These are phyloP conservation scores for Mortierella sp. DNA, from an alignment of 371 early-diverging fungal species.

Conservation along the genomic window DNA sequence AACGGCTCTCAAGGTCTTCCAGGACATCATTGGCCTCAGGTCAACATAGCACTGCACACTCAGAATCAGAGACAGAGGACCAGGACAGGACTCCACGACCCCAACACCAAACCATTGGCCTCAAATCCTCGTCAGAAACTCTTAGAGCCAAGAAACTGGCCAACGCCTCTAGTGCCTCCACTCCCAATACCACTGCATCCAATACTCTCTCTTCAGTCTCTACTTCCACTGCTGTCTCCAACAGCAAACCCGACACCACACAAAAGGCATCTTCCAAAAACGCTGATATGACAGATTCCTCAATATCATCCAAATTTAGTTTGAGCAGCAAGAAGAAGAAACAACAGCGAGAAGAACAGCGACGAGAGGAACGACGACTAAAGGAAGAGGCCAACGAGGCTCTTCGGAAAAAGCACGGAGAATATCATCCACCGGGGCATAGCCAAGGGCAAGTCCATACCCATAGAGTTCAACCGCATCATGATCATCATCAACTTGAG, in stretches of 20 bases:
- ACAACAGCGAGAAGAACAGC: slow-evolving; percentile 29
- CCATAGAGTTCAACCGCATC: slow-evolving; percentile 25
- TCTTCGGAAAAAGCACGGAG: slow-evolving; percentile 45
- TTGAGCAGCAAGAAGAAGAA: slow-evolving; percentile 33
- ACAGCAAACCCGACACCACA: not conserved
- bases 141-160: slow-evolving; percentile 18
- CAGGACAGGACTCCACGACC: slow-evolving; percentile 28
- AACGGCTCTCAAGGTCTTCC: not conserved
- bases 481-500: slow-evolving; percentile 42
- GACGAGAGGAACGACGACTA: slow-evolving; percentile 28
- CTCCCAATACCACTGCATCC: slow-evolving; percentile 8
- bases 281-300: not conserved
- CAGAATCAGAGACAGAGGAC: slow-evolving; percentile 19
- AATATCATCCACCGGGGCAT: slow-evolving; percentile 48
- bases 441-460: slow-evolving; percentile 40
- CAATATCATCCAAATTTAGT: slow-evolving; percentile 13
- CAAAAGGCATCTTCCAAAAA: not conserved
- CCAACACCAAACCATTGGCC: slow-evolving; percentile 21
- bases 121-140: slow-evolving; percentile 35
- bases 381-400: slow-evolving; percentile 47
- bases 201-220: slow-evolving; percentile 6
- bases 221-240: slow-evolving; percentile 16
- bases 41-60: not conserved
- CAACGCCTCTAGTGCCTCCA: not conserved
- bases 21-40: not conserved